These are phyloP conservation scores for Pseudomonodictys pantanalensis DNA, from an alignment of 495 filamentous ascomycete species.

Conservation along the genomic window DNA sequence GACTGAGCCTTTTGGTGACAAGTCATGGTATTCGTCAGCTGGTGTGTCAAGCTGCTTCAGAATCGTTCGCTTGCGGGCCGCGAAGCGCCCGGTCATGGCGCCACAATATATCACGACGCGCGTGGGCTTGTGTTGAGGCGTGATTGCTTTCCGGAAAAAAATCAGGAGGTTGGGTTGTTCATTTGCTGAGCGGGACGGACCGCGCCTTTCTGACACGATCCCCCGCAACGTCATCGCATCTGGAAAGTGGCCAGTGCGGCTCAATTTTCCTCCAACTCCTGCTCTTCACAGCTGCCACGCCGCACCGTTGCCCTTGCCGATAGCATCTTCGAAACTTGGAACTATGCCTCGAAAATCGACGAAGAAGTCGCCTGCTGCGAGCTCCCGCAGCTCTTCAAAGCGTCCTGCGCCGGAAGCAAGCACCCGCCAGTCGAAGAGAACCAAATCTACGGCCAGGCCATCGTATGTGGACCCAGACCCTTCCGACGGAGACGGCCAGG, in stretches of 20 bases:
- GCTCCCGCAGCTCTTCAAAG: slow-evolving; percentile 32
- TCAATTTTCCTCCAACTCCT: too few species aligned
- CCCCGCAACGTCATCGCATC: neutral
- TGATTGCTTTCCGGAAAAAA: neutral
- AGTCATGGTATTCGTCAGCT: slow-evolving; percentile 65
- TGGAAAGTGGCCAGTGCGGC: neutral
- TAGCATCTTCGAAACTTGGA: neutral
- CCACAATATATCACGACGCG: neutral
- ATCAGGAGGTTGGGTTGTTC: neutral
- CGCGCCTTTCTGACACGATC: neutral
- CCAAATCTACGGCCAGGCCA: slow-evolving; percentile 57
- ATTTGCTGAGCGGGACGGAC: neutral
- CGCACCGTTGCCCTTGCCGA: neutral
- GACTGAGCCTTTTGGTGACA: slow-evolving; percentile 81
- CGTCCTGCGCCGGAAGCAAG: slow-evolving; percentile 33
- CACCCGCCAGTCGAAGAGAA: slow-evolving; percentile 46
- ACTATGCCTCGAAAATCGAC: slow-evolving; percentile 22
- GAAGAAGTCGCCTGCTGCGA: neutral
- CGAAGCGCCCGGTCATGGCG: slow-evolving; percentile 45
- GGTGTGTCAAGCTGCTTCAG: slow-evolving; percentile 61
- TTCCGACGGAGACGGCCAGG: slow-evolving; percentile 27
- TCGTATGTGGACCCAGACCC: slow-evolving; percentile 53
- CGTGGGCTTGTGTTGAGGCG: too few species aligned
- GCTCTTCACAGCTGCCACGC: too few species aligned
- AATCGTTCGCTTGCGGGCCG: slow-evolving; percentile 62